Base-by-base conservation (phyloP, 805 yeast species). In the Cyberlindnera mississippiensis region DNA sequence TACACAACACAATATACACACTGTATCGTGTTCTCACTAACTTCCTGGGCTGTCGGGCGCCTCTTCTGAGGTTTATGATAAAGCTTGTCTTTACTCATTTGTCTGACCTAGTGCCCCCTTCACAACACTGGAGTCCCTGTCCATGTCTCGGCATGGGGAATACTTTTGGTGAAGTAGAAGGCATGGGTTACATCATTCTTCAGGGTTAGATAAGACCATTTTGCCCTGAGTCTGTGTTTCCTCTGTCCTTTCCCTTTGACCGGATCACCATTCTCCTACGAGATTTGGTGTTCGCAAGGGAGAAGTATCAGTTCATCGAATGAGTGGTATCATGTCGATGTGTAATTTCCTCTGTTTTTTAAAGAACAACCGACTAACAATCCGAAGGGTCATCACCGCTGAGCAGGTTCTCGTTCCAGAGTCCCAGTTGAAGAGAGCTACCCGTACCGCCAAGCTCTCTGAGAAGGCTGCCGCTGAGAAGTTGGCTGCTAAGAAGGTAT, bases 381-480 rank as follows among this genome's bases (percentile, higher is more conserved):
- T 18, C 24, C 15, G 20, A n/a, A 57, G 60, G 56, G 62, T 56
- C 48, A 57, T 57, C 60, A 53, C 60, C 49, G 62, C 61, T 52
- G 62, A 57, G 52, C 62, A 71, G 62, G 59, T 70, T 59, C 64
- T 69, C 55, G 69, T 69, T 55, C 95, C 95, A 79, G 95, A 85
- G 80, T 72, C 93, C 67, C 83, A 81, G 69, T 72, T 82, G 71
- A 85, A 85, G 82, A 81, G 83, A 78, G 69, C 82, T 62, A 78
- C 83, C 77, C 80, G 84, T 70, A 76, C 79, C 68, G 80, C 82
- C 65, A 83, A 84, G 79, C 72, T 79, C 62, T 76, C 82, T 58
- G 85, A 80, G 66, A 78, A 80, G 70, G 77, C 83, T 63, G 82
- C 86, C 67, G 89, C 87, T 64, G 90, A 79, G 66, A 82, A 79